Conservation (phyloP, 768 basidiomycete species). For the Pleurotus salmoneostramineus region DNA sequence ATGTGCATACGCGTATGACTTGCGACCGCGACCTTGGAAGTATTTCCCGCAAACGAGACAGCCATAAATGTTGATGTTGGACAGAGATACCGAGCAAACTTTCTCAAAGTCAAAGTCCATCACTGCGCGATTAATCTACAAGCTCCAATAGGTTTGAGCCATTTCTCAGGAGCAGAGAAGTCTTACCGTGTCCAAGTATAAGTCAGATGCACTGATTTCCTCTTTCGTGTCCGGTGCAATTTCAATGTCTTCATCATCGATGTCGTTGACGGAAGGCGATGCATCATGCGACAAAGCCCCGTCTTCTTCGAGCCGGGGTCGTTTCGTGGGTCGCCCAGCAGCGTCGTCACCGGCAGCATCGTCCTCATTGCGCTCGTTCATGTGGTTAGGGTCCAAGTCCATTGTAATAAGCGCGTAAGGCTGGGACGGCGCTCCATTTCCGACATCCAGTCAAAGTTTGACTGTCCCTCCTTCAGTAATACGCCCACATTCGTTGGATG, state of each 20-base stretch:
- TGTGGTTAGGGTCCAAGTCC: conserved; percentile 4
- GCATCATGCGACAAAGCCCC: background rate
- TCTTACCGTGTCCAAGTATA: conserved; percentile 92
- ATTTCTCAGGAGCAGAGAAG: conserved; percentile 6
- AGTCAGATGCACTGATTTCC: conserved; percentile 63
- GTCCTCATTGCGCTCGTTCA: conserved; percentile 5
- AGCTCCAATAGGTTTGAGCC: background rate
- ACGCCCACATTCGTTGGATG: background rate
- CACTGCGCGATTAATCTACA: conserved; percentile 81
- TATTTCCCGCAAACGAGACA: conserved; percentile 99
- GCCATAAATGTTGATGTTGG: conserved; percentile 96
- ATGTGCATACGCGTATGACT: conserved; percentile 93
- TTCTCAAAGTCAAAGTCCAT: conserved; percentile 99
- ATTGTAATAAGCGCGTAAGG: background rate
- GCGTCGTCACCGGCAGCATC: background rate
- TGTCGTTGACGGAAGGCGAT: conserved; percentile 12
- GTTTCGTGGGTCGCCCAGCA: conserved; percentile 8
- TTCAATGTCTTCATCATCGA: conserved; percentile 30
- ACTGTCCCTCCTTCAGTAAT: background rate
- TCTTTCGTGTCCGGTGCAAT: conserved; percentile 18
- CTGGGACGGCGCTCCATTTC: no score
- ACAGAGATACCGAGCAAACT: conserved; percentile 93
- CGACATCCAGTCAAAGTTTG: background rate
- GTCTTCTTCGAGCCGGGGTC: conserved; percentile 9
- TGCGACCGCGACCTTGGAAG: conserved; percentile 94